Evolutionary conservation across 2,329 filamentous ascomycete genomes (phyloP), one percentile per base, ranked within the genome.

Genomic region (Penicillium sp.): DNA sequence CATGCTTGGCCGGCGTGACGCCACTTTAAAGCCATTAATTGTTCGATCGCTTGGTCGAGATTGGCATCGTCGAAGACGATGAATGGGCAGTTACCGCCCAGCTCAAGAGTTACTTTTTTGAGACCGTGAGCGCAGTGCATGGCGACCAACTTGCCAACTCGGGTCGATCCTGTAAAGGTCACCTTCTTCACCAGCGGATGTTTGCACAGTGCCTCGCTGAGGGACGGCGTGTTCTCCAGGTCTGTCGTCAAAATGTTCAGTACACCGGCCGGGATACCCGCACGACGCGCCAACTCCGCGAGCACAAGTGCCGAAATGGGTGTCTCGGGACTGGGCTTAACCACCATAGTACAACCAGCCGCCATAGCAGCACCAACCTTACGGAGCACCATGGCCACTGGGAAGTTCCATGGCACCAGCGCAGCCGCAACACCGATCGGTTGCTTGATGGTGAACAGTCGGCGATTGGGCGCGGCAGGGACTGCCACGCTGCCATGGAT

Each of bases 381-480:
- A 29, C 87, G 77, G 47, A 88, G 68, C 6, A 88, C 79, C 83
- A 89, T 77, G 29, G 84, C 85, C 46, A 87, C 77, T 0, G 85
- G 85, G 58, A 88, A 88, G 62, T 89, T 88, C 86, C 86, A 89
- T 4, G 87, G 86, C 1, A 89, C 85, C 15, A 90, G 72, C 0
- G 86, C 86, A 0, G 81, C 86, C 0, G 82, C 79, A 10, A 88
- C 85, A 50, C 87, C 87, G 53, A 89, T 79, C 0, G 86, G 86
- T 69, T 89, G 86, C 74, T 92, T 92, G 61, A 91, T 81, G 0
- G 85, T 87, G 55, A 92, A 82, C 2, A 85, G 79, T 12, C 87
- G 78, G 6, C 88, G 76, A 29, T 84, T 83, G 0, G 87, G 83
- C 0, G 82, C 73, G 0, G 86, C 76, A 0, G 85, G 79, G 0